Percentiles rank a stretch among this genome's conserved stretches.
phyloP scores from a whole-genome alignment of 176 grass and related monocot genomes.

The Panicum miliaceum region DNA sequence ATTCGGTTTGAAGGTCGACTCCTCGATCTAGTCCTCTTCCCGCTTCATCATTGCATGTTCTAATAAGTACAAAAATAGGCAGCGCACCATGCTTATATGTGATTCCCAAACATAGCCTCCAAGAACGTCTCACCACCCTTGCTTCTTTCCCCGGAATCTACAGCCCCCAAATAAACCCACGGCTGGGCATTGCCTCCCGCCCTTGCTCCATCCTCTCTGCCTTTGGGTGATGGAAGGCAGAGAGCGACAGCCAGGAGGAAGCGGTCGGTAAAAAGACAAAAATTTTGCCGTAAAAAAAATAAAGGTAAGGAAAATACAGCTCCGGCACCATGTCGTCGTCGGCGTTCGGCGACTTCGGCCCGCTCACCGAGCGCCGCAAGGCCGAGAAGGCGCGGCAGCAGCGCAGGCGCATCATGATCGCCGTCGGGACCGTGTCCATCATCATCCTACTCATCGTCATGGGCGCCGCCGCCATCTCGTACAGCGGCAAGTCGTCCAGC shows the following conservation, averaged over 20 bases:
- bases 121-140: slow-evolving; percentile 68
- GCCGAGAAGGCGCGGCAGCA: slow-evolving; percentile 68
- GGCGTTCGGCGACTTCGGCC: slow-evolving; percentile 83
- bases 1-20: neutral
- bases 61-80: neutral
- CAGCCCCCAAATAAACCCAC: slow-evolving; percentile 52
- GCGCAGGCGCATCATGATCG: slow-evolving; percentile 61
- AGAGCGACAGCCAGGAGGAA: slow-evolving; percentile 45
- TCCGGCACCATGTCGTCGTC: slow-evolving; percentile 62
- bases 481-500: slow-evolving; percentile 36
- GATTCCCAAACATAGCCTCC: slow-evolving; percentile 57
- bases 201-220: slow-evolving; percentile 66
- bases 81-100: neutral
- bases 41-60: neutral
- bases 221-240: slow-evolving; percentile 55
- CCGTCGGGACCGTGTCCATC: slow-evolving; percentile 44
- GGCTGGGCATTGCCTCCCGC: slow-evolving; percentile 35
- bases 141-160: slow-evolving; percentile 54
- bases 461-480: slow-evolving; percentile 38
- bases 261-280: slow-evolving; percentile 12
- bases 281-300: neutral
- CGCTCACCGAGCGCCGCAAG: slow-evolving; percentile 73
- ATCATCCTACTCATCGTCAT: slow-evolving; percentile 56
- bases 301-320: neutral
- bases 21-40: neutral